Conservation (phyloP, 768 basidiomycete species). For the Pleurotus tuoliensis region DNA sequence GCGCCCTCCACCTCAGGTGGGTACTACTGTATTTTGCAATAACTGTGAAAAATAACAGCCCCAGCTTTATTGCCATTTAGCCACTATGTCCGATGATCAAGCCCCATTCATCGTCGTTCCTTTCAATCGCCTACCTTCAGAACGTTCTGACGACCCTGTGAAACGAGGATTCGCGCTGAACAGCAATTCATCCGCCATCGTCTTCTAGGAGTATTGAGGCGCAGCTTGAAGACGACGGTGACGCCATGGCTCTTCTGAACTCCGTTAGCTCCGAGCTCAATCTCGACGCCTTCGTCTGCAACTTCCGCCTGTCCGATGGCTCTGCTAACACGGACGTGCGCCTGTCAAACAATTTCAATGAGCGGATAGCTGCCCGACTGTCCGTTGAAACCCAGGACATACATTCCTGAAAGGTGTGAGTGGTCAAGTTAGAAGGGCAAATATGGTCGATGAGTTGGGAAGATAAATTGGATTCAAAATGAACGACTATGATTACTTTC, state of each 20-base stretch:
- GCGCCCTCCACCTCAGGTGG: conserved; percentile 32
- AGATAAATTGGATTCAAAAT: no score
- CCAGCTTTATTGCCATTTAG: conserved; percentile 35
- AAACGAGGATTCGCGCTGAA: conserved; percentile 20
- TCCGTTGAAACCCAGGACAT: conserved; percentile 23
- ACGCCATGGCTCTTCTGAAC: conserved; percentile 19
- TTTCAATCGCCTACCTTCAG: conserved; percentile 33
- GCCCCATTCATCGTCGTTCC: conserved; percentile 35
- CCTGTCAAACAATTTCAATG: conserved; percentile 39
- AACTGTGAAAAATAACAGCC: neutral
- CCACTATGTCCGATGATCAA: conserved; percentile 31
- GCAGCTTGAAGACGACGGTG: conserved; percentile 23
- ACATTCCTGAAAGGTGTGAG: no score
- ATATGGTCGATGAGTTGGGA: no score
- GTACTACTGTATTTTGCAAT: neutral
- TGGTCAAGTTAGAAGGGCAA: no score
- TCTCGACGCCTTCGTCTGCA: conserved; percentile 42
- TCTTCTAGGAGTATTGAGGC: conserved; percentile 25
- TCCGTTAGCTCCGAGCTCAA: conserved; percentile 37
- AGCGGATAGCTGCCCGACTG: conserved; percentile 32
- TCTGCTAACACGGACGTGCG: conserved; percentile 30
- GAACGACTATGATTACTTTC: no score
- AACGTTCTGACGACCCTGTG: conserved; percentile 15
- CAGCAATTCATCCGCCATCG: conserved; percentile 29
- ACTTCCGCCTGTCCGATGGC: conserved; percentile 31